Base-by-base conservation (phyloP, 2,329 filamentous ascomycete genomes). In the Metarhizium brunneum region DNA sequence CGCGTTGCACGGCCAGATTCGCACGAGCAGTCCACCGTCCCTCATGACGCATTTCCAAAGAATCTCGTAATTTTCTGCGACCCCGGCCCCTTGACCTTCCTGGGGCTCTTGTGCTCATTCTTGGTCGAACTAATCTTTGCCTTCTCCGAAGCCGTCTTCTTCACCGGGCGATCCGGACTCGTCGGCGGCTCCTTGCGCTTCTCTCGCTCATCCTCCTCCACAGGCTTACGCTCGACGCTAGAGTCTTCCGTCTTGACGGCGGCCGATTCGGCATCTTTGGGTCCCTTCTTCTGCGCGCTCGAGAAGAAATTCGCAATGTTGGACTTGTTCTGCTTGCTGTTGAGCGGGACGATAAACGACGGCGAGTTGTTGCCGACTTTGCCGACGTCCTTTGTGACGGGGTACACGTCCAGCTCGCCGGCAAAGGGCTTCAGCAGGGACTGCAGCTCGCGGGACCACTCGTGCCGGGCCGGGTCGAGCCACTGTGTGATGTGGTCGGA, bases 221-320 rank as follows among this genome's bases (percentile, higher is more conserved):
- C 25, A 25, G 25, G 25, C 25, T 25, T 25, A 4, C 25, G 13
- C 45, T 30, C 25, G 45, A 6, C 25, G 18, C 25, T 25, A 3
- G 5, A 14, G 45, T 50, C 6, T 55, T 45, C 35, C 4, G 30
- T 32, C n/a, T 45, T 45, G 11, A 16, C 38, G 42, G 42, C 42
- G 7, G 7, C 8, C 10, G 14, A 7, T 16, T 55, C 42, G 2
- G 32, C 14, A n/a, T 61, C 16, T 18, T 55, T 50, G 11, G 13
- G 52, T 1, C 13, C 48, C 32, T 25, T 47, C 54, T 73, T 74
- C 54, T 70, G 70, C 58, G 70, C 76, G 47, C 83, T 87, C 7
- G 79, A 79, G 65, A 97, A 97, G 75, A 96, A 96, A 64, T 96
- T 96, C 49, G 88, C 88, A 69, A 97, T 97, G 61, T 94, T 96